A percentile compares a stretch with the other conserved stretches of the same genome.
Evolutionary conservation across 441 rosid genomes (phyloP).

Genomic region (Croton setiger): DNA sequence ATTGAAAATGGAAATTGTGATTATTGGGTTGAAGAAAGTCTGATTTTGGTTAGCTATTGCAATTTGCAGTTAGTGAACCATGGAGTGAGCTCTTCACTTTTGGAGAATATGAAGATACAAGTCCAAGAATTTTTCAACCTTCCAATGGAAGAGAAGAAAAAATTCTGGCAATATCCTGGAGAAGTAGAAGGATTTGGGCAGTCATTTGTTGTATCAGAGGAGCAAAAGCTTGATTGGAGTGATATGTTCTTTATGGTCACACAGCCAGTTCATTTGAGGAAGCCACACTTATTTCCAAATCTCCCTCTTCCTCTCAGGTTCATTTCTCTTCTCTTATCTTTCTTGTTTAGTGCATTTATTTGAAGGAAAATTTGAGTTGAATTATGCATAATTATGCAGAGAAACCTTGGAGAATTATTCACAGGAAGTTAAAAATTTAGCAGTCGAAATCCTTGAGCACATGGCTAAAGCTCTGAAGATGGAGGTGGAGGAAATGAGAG

Average conservation of each 20-base stretch:
- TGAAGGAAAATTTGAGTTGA: not conserved
- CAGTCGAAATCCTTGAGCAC: constrained; percentile 19
- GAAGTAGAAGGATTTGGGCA: too few species aligned
- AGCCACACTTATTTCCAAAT: not conserved
- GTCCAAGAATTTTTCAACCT: too few species aligned
- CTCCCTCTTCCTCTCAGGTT: not conserved
- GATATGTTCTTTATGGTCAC: constrained; percentile 1
- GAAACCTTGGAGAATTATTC: constrained; percentile 38
- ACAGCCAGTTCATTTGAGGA: constrained; percentile 2
- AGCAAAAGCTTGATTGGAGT: not conserved
- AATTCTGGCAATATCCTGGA: too few species aligned
- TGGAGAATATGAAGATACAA: too few species aligned
- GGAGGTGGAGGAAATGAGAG: not conserved
- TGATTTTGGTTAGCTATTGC: too few species aligned
- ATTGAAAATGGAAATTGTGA: too few species aligned
- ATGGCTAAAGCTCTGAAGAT: constrained; percentile 1
- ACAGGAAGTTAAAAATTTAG: constrained; percentile 33
- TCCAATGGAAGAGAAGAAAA: too few species aligned
- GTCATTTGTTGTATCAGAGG: too few species aligned
- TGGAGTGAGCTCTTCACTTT: too few species aligned
- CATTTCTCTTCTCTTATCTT: not conserved
- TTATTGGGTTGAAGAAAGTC: too few species aligned
- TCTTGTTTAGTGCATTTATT: not conserved
- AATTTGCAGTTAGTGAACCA: too few species aligned
- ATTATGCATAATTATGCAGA: constrained; percentile 23